phyloP scores from a whole-genome alignment of 352 stramenopile genomes.

The Plasmopara halstedii region DNA sequence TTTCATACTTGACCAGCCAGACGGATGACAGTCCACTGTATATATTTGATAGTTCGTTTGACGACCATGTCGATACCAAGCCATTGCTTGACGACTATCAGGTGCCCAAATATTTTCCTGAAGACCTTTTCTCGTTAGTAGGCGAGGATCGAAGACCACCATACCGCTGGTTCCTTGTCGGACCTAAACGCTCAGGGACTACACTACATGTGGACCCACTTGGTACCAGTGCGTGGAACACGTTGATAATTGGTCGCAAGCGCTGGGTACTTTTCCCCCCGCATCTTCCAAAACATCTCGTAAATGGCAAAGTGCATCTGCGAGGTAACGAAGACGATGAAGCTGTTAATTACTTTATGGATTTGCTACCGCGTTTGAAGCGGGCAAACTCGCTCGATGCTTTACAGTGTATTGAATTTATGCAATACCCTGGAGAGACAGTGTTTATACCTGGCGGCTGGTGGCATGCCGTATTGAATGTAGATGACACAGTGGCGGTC shows the following conservation, averaged over 20 bases:
- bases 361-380: constrained; percentile 88
- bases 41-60: constrained; percentile 96
- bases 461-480: constrained; percentile 92
- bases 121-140: constrained; percentile 80
- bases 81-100: constrained; percentile 67
- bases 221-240: constrained; percentile 95
- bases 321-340: constrained; percentile 86
- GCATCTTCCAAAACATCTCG: constrained; percentile 57
- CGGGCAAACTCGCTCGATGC: constrained; percentile 50
- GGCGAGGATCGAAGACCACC: constrained; percentile 85
- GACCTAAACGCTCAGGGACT: constrained; percentile 87
- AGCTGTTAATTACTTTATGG: constrained; percentile 88
- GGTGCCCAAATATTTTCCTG: constrained; percentile 71
- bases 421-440: constrained; percentile 86
- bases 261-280: constrained; percentile 96
- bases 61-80: constrained; percentile 74
- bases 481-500: constrained; percentile 88
- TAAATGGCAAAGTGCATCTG: constrained; percentile 83
- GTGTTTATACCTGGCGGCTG: constrained; percentile 90
- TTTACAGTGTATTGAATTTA: constrained; percentile 79
- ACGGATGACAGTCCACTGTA: constrained; percentile 91
- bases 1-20: constrained; percentile 61
- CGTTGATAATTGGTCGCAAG: constrained; percentile 90
- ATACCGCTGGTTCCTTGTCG: constrained; percentile 95
- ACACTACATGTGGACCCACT: constrained; percentile 95